Evolutionary conservation across 768 basidiomycete genomes (phyloP).

Genomic region (Collybia sordida): DNA sequence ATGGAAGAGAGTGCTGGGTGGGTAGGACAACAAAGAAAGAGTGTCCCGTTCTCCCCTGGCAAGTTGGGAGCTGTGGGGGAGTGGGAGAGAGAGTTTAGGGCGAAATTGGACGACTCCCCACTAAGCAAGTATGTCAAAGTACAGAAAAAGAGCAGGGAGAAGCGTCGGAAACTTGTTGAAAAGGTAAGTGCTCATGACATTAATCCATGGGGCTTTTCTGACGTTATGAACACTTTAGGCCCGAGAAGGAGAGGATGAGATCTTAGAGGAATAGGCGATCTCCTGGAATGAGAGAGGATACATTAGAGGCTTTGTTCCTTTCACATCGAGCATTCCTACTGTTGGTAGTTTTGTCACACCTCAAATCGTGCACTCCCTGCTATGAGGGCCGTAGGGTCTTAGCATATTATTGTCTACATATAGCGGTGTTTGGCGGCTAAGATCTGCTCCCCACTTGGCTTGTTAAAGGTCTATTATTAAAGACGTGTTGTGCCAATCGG

Average conservation of each 20-base stretch:
- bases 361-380: constrained; percentile 3
- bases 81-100: constrained; percentile 66
- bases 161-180: constrained; percentile 64
- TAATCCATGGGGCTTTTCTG: constrained; percentile 13
- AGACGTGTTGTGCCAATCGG: background rate
- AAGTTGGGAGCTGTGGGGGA: constrained; percentile 64
- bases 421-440: constrained; percentile 3
- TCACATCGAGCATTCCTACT: background rate
- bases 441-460: background rate
- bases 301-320: background rate
- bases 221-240: constrained; percentile 44
- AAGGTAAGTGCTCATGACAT: constrained; percentile 49
- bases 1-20: constrained; percentile 82
- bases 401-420: background rate
- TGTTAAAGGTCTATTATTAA: background rate
- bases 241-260: constrained; percentile 67
- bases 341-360: background rate
- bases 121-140: constrained; percentile 81
- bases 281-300: background rate
- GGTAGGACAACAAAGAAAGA: constrained; percentile 70
- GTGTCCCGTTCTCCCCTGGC: constrained; percentile 74
- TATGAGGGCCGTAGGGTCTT: background rate
- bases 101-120: constrained; percentile 68
- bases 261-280: constrained; percentile 48
- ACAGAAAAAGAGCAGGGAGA: constrained; percentile 78